A percentile compares a stretch with the other conserved stretches of the same genome.
Conservation (phyloP, 2,329 filamentous ascomycete genomes). For the Acephala macrosclerotiorum region DNA sequence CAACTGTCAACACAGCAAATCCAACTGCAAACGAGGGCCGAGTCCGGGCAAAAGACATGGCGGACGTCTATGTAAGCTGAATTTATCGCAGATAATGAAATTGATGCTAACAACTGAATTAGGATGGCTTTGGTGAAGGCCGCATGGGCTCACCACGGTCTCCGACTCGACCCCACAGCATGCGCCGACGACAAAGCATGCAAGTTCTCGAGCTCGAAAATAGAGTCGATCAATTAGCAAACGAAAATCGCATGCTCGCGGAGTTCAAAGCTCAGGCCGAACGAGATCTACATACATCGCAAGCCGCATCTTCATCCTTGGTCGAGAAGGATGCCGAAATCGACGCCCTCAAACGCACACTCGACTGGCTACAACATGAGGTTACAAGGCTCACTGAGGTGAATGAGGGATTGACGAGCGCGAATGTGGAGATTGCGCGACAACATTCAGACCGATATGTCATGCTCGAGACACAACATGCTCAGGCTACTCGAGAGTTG, state of each 20-base stretch:
- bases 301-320: slow-evolving; percentile 73
- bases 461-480: slow-evolving; percentile 71
- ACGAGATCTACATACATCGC: slow-evolving; percentile 63
- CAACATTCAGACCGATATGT: slow-evolving; percentile 78
- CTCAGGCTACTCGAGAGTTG: slow-evolving; percentile 72
- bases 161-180: slow-evolving; percentile 91
- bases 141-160: slow-evolving; percentile 87
- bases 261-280: slow-evolving; percentile 77
- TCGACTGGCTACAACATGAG: slow-evolving; percentile 84
- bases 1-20: slow-evolving; percentile 64
- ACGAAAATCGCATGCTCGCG: slow-evolving; percentile 82
- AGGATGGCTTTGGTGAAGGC: slow-evolving; percentile 95
- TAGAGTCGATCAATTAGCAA: slow-evolving; percentile 81
- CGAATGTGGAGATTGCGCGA: slow-evolving; percentile 77
- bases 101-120: slow-evolving; percentile 31
- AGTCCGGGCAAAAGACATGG: slow-evolving; percentile 83
- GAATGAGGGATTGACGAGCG: slow-evolving; percentile 80
- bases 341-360: slow-evolving; percentile 77
- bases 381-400: slow-evolving; percentile 81
- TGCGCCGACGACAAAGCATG: slow-evolving; percentile 97
- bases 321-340: slow-evolving; percentile 89
- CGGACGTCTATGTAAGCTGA: slow-evolving; percentile 88
- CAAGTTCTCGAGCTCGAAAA: slow-evolving; percentile 92
- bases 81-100: slow-evolving; percentile 15
- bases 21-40: slow-evolving; percentile 89